These are phyloP conservation scores for Annona cherimola DNA, from an alignment of 164 flowering plant genomes.

Conservation along the genomic window DNA sequence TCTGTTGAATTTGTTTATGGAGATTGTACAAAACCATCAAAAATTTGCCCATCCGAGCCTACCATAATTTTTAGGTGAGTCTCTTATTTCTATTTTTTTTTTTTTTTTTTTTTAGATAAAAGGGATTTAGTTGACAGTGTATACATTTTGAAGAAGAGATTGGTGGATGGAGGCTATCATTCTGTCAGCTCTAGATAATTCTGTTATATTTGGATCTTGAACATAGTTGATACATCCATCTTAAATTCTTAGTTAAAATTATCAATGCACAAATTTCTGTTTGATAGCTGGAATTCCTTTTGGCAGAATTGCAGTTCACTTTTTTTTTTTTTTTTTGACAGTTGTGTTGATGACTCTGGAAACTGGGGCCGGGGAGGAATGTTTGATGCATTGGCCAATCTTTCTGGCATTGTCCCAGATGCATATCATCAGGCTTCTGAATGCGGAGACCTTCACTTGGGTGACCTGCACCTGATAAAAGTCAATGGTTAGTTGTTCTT, in stretches of 20 bases:
- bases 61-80: conserved; percentile 70
- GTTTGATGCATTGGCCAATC: conserved; percentile 80
- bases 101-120: not conserved
- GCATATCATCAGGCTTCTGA: conserved; percentile 71
- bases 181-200: not conserved
- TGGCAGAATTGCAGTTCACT: not conserved
- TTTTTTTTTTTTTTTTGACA: conserved; percentile 17
- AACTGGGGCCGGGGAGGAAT: conserved; percentile 92
- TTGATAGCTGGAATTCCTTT: not conserved
- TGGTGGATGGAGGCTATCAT: conserved; percentile 1
- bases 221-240: not conserved
- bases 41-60: conserved; percentile 55
- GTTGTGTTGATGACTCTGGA: conserved; percentile 93
- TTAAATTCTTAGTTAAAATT: not conserved
- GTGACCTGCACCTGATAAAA: conserved; percentile 82
- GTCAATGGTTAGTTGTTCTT: conserved; percentile 40
- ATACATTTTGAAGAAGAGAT: not conserved
- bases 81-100: conserved; percentile 8
- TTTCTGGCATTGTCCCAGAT: conserved; percentile 50
- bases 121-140: not conserved
- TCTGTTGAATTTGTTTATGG: conserved; percentile 85
- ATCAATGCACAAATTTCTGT: not conserved
- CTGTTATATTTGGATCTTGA: not conserved
- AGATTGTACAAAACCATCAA: conserved; percentile 77
- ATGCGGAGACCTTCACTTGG: conserved; percentile 79